phyloP scores from a whole-genome alignment of 352 stramenopile species.

The Phytophthora pisi region DNA sequence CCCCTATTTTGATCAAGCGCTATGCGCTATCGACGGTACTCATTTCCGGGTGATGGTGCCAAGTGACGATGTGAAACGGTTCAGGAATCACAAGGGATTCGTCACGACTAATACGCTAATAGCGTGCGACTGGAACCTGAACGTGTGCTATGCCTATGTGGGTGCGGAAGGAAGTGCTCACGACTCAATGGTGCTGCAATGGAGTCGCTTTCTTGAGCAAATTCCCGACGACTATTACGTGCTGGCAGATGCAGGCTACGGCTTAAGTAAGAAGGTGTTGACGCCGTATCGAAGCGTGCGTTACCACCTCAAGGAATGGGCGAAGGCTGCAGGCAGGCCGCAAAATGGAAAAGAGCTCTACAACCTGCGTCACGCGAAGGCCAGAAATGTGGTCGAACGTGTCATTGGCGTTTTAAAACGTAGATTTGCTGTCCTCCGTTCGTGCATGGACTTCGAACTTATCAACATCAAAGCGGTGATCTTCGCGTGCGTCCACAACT shows the following conservation, averaged over 20 bases:
- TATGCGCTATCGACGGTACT: background rate
- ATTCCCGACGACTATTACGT: background rate
- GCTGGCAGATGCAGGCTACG: conserved; percentile 17
- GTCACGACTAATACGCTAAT: too few relatives aligned
- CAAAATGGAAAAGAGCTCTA: conserved; percentile 6
- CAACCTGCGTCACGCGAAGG: conserved; percentile 11
- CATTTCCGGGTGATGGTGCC: background rate
- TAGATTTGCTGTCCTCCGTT: conserved; percentile 3
- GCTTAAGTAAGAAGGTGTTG: background rate
- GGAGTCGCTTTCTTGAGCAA: too few relatives aligned
- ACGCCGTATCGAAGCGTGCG: conserved; percentile 14
- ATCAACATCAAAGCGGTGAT: conserved; percentile 3
- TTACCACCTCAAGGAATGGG: conserved; percentile 12
- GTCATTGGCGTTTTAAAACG: conserved; percentile 10
- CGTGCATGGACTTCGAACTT: conserved; percentile 7
- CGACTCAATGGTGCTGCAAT: too few relatives aligned
- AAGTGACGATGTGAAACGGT: too few relatives aligned
- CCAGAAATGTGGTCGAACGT: conserved; percentile 11
- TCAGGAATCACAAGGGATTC: too few relatives aligned
- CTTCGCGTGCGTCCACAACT: conserved; percentile 19
- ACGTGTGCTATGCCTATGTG: too few relatives aligned
- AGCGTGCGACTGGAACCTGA: too few relatives aligned
- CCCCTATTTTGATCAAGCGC: background rate
- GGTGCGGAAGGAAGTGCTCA: too few relatives aligned
- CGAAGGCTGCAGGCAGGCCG: background rate